Percentiles rank a stretch among this genome's conserved stretches.
phyloP scores from a whole-genome alignment of 2,329 filamentous ascomycete species.

The Elsinoe ampelina region DNA sequence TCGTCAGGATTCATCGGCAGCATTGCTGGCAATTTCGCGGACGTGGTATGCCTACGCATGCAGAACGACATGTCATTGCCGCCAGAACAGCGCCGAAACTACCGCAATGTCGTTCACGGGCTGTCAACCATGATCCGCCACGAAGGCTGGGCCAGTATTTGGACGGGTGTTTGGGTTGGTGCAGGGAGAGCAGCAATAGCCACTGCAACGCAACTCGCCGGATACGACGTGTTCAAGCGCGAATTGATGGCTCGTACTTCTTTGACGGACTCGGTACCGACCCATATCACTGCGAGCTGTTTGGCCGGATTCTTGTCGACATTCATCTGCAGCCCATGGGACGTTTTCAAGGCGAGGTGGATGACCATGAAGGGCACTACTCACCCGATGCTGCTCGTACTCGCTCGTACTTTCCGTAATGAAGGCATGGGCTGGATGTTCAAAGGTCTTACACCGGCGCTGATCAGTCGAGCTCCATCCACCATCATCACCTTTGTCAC shows the following conservation, averaged over 20 bases:
- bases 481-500: slow-evolving; percentile 19
- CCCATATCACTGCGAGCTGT: slow-evolving; percentile 19
- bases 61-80: slow-evolving; percentile 19
- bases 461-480: slow-evolving; percentile 21
- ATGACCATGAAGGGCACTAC: slow-evolving; percentile 18
- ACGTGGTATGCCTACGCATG: slow-evolving; percentile 20
- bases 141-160: slow-evolving; percentile 21
- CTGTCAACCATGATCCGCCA: slow-evolving; percentile 18
- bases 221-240: slow-evolving; percentile 21
- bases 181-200: slow-evolving; percentile 19
- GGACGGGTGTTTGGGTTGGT: slow-evolving; percentile 20
- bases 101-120: slow-evolving; percentile 19
- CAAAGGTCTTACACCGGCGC: slow-evolving; percentile 19
- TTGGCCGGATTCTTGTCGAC: slow-evolving; percentile 21
- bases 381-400: slow-evolving; percentile 16
- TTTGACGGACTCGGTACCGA: slow-evolving; percentile 17
- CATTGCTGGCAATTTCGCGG: slow-evolving; percentile 19
- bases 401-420: slow-evolving; percentile 17
- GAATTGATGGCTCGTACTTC: slow-evolving; percentile 19
- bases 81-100: slow-evolving; percentile 17
- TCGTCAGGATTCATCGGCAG: slow-evolving; percentile 18
- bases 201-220: slow-evolving; percentile 20
- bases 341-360: slow-evolving; percentile 20
- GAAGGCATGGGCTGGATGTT: slow-evolving; percentile 21
- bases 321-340: slow-evolving; percentile 20